phyloP scores from a whole-genome alignment of 345 rosid genomes.

The Arabidopsis thaliana region TAIR10.1 NC_003070.9:17788501-17789000 shows the following conservation, averaged over 20 bases:
- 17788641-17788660: not conserved
- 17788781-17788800: slow-evolving; percentile 11
- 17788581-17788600: slow-evolving; percentile 22
- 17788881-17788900: not conserved
- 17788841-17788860: slow-evolving; percentile 37
- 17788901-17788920: slow-evolving; percentile 51
- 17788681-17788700: not conserved
- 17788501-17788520: not conserved
- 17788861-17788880: slow-evolving; percentile 11
- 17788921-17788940: slow-evolving; percentile 73
- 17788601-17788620: slow-evolving; percentile 12
- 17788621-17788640: slow-evolving; percentile 4
- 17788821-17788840: slow-evolving; percentile 40
- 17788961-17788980: slow-evolving; percentile 69
- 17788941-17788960: slow-evolving; percentile 72
- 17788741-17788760: not conserved
- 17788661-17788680: slow-evolving; percentile 15
- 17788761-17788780: not conserved
- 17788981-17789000: slow-evolving; percentile 54
- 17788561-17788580: not conserved
- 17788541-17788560: slow-evolving; percentile 33
- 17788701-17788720: slow-evolving; percentile 16
- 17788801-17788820: slow-evolving; percentile 32
- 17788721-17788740: slow-evolving; percentile 3
- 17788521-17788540: not conserved